Percentiles rank a stretch among this genome's conserved stretches.
These are phyloP conservation scores for Ramaria rubella DNA, from an alignment of 768 basidiomycete species.

Conservation along the genomic window DNA sequence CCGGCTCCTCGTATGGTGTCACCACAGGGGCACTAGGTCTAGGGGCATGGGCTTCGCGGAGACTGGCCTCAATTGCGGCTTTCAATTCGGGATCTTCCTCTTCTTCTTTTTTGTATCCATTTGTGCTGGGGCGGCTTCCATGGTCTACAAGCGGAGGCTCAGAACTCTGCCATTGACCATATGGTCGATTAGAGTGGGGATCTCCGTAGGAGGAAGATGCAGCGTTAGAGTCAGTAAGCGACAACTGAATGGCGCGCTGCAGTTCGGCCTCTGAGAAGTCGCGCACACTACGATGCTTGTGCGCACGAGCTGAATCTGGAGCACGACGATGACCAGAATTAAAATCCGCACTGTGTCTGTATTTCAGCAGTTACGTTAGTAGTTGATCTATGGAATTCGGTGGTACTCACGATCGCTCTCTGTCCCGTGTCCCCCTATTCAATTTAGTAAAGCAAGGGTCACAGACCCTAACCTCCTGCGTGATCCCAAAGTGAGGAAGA, in stretches of 20 bases:
- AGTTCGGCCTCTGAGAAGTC: conserved; percentile 80
- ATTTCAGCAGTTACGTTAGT: background rate
- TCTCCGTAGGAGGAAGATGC: conserved; percentile 58
- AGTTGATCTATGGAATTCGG: background rate
- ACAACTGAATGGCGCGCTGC: conserved; percentile 88
- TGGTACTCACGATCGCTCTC: conserved; percentile 36
- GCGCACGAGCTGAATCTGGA: conserved; percentile 45
- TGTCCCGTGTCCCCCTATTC: conserved; percentile 50
- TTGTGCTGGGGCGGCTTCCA: conserved; percentile 37
- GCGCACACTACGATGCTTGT: conserved; percentile 46
- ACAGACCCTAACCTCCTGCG: conserved; percentile 89
- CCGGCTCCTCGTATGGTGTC: conserved; percentile 23
- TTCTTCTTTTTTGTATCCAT: conserved; percentile 33
- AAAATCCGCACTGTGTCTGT: conserved; percentile 20
- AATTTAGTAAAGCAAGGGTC: conserved; percentile 84
- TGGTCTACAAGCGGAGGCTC: conserved; percentile 65
- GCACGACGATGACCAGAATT: conserved; percentile 47
- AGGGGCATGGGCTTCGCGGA: conserved; percentile 77
- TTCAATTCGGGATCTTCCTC: conserved; percentile 90
- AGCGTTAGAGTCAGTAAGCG: conserved; percentile 45
- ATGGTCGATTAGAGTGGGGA: conserved; percentile 42
- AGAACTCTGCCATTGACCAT: conserved; percentile 51
- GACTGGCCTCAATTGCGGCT: conserved; percentile 91
- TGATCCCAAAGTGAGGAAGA: conserved; percentile 89
- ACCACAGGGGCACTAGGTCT: conserved; percentile 72